Conservation (phyloP, 2,329 filamentous ascomycete species). For the Colletotrichum camelliae region DNA sequence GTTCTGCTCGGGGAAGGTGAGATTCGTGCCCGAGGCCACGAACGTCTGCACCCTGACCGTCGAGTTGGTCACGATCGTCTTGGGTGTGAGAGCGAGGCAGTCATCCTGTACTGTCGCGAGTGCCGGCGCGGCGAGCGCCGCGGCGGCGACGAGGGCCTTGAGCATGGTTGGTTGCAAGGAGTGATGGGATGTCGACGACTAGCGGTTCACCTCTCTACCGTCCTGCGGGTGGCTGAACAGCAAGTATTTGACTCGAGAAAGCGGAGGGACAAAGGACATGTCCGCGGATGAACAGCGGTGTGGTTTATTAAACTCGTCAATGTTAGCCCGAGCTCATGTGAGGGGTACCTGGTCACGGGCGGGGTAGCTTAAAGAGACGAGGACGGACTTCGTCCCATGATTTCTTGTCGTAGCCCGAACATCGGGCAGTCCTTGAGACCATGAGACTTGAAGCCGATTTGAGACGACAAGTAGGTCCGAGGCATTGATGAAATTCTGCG, state of each 20-base stretch:
- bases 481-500: neutral
- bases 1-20: conserved; percentile 35
- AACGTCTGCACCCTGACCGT: conserved; percentile 22
- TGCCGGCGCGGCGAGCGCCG: neutral
- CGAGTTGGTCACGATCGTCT: conserved; percentile 25
- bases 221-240: neutral
- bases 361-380: neutral
- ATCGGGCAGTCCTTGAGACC: neutral
- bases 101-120: neutral
- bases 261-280: neutral
- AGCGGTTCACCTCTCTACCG: neutral
- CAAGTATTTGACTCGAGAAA: neutral
- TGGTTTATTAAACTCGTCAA: neutral
- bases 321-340: neutral
- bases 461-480: neutral
- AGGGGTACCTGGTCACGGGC: neutral
- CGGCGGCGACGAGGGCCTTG: neutral
- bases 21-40: conserved; percentile 31
- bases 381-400: neutral
- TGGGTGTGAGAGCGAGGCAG: conserved; percentile 5
- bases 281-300: neutral
- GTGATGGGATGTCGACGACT: neutral
- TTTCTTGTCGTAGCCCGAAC: neutral
- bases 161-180: neutral
- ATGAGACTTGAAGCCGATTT: neutral